Percentiles rank a stretch among this genome's conserved stretches.
Conservation (phyloP, 2,329 filamentous ascomycete genomes). For the Beauveria pseudobassiana region DNA sequence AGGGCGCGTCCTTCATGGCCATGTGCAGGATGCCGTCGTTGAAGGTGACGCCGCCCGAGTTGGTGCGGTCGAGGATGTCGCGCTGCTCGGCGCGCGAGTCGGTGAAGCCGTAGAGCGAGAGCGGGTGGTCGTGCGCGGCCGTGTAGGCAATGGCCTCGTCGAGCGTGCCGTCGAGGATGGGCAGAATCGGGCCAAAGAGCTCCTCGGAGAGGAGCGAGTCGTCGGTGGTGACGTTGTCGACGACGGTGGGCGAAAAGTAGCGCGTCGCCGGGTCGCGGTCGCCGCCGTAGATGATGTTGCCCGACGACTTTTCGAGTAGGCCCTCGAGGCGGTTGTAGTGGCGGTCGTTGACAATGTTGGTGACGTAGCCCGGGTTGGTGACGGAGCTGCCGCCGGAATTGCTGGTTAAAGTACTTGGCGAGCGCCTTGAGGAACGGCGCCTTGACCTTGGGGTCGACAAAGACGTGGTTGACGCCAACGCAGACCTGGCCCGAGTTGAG, state of each 20-base stretch:
- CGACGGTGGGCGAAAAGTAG: conserved; percentile 30
- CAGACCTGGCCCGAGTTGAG: conserved; percentile 29
- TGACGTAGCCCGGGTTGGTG: conserved; percentile 16
- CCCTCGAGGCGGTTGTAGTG: conserved; percentile 33
- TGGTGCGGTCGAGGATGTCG: conserved; percentile 25
- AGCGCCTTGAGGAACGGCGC: conserved; percentile 29
- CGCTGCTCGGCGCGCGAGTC: conserved; percentile 26
- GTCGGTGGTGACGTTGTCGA: conserved; percentile 25
- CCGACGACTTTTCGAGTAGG: conserved; percentile 28
- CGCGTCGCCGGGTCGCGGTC: conserved; percentile 21
- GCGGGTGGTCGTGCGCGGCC: conserved; percentile 23
- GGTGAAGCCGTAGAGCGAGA: conserved; percentile 36
- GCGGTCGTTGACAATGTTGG: conserved; percentile 33
- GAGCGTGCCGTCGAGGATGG: conserved; percentile 28
- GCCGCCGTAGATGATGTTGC: conserved; percentile 30
- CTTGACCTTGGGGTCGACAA: conserved; percentile 32
- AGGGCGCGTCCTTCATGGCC: conserved; percentile 32
- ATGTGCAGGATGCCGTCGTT: conserved; percentile 41
- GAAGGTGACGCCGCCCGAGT: conserved; percentile 43
- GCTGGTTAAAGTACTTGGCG: conserved; percentile 25
- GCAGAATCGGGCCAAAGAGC: conserved; percentile 36
- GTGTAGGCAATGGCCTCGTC: conserved; percentile 25
- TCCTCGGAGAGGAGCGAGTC: conserved; percentile 37
- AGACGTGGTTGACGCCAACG: conserved; percentile 32
- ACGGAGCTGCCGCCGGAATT: conserved; percentile 16